Conservation (phyloP, 108 stramenopile genomes). For the Mayamaea pseudoterrestris region DNA sequence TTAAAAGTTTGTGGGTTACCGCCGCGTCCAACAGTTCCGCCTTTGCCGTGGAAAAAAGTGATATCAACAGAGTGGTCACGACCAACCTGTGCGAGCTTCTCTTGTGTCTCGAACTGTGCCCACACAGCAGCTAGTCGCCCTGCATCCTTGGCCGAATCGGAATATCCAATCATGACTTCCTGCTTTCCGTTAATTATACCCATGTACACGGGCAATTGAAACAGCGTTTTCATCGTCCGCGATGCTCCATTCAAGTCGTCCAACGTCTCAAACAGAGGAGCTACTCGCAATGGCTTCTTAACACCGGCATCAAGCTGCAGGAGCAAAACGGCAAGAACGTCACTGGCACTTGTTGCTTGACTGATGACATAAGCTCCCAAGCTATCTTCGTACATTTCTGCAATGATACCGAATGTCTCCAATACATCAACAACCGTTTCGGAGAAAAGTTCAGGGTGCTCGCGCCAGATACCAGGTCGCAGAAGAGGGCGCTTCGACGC, state of each 20-base stretch:
- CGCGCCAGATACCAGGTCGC: slow-evolving; percentile 61
- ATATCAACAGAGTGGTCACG: slow-evolving; percentile 41
- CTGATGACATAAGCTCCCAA: slow-evolving; percentile 96
- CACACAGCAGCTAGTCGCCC: slow-evolving; percentile 90
- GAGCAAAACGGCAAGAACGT: slow-evolving; percentile 89
- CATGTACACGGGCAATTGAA: slow-evolving; percentile 74
- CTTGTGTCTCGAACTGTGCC: slow-evolving; percentile 93
- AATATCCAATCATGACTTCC: slow-evolving; percentile 98
- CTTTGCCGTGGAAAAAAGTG: slow-evolving; percentile 96
- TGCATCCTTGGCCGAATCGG: slow-evolving; percentile 96
- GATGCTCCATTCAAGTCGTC: slow-evolving; percentile 87
- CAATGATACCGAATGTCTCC: slow-evolving; percentile 71
- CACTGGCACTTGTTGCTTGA: slow-evolving; percentile 83
- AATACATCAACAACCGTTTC: slow-evolving; percentile 58
- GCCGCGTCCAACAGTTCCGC: slow-evolving; percentile 94
- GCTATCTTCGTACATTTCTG: slow-evolving; percentile 72
- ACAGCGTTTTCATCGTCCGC: slow-evolving; percentile 77
- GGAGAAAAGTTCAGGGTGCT: slow-evolving; percentile 50
- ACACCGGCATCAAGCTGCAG: slow-evolving; percentile 91
- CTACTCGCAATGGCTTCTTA: slow-evolving; percentile 85
- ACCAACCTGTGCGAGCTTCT: slow-evolving; percentile 74
- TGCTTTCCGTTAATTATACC: slow-evolving; percentile 80
- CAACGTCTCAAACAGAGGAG: slow-evolving; percentile 94
- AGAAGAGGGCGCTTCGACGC: slow-evolving; percentile 75
- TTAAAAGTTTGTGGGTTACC: slow-evolving; percentile 83